These are phyloP conservation scores for Pythium guiyangense DNA, from an alignment of 352 stramenopile species.

Conservation along the genomic window DNA sequence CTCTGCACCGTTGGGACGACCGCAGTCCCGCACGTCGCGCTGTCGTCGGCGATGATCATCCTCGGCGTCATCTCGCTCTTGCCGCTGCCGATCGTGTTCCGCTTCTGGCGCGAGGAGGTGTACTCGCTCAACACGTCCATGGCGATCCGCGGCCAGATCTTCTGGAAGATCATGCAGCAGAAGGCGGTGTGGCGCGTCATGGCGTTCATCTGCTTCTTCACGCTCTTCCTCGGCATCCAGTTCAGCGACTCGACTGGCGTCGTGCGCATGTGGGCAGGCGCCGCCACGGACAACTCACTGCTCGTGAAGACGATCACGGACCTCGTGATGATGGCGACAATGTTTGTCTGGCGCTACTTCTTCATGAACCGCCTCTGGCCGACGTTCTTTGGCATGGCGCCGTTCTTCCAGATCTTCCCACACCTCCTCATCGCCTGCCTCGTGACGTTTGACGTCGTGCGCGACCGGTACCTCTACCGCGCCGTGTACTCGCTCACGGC, in stretches of 20 bases:
- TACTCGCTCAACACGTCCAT: constrained; percentile 31
- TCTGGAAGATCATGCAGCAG: constrained; percentile 47
- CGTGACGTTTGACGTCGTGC: constrained; percentile 16
- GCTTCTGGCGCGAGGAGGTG: constrained; percentile 30
- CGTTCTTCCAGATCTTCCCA: constrained; percentile 24
- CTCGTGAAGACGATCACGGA: constrained; percentile 27
- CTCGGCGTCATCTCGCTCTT: constrained; percentile 22
- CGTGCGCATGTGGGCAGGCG: constrained; percentile 16
- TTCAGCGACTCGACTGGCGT: constrained; percentile 19
- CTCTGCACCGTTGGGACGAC: constrained; percentile 12
- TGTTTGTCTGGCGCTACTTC: constrained; percentile 26
- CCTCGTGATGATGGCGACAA: constrained; percentile 20
- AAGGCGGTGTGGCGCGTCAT: constrained; percentile 37
- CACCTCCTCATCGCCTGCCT: constrained; percentile 20
- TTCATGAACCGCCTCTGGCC: constrained; percentile 33
- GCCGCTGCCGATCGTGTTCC: constrained; percentile 25
- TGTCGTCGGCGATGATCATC: constrained; percentile 27
- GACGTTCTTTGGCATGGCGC: constrained; percentile 24
- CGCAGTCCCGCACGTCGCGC: constrained; percentile 13
- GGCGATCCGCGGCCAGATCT: constrained; percentile 26
- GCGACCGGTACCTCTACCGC: constrained; percentile 19
- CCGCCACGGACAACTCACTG: constrained; percentile 25
- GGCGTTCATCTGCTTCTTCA: constrained; percentile 31
- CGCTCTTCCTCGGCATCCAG: constrained; percentile 24
- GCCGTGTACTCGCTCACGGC: constrained; percentile 17